These are phyloP conservation scores for Hortiboletus rubellus DNA, from an alignment of 1,284 basidiomycete species.

Conservation along the genomic window DNA sequence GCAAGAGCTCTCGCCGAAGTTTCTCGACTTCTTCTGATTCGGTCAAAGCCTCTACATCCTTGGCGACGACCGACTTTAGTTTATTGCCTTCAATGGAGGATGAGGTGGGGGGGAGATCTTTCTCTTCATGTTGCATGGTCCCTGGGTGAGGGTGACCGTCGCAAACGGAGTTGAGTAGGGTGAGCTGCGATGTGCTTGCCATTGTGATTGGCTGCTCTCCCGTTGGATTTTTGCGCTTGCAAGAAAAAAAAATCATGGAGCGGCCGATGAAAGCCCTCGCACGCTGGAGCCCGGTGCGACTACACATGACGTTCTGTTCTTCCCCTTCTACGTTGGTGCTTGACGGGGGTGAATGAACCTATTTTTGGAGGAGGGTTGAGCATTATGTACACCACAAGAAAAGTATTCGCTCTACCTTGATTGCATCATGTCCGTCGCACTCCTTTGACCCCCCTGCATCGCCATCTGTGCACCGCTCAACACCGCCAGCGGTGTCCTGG, in stretches of 20 bases:
- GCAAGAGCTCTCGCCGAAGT: constrained; percentile 9
- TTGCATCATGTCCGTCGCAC: too few species aligned
- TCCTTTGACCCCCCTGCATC: too few species aligned
- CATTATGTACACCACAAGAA: too few species aligned
- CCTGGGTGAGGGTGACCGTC: too few species aligned
- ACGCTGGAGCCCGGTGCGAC: background rate
- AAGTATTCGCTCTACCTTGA: too few species aligned
- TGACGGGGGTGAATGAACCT: too few species aligned
- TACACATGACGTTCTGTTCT: background rate
- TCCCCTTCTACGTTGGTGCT: too few species aligned
- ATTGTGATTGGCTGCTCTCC: background rate
- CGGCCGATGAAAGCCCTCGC: background rate
- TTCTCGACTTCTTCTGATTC: constrained; percentile 3
- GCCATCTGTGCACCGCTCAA: background rate
- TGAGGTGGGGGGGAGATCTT: too few species aligned
- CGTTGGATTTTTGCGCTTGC: background rate
- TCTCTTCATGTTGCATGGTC: background rate
- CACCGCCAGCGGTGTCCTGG: background rate
- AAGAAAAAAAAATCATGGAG: too few species aligned
- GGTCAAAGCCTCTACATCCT: background rate
- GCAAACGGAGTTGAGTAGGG: background rate
- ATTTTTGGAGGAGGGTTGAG: too few species aligned
- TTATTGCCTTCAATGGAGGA: too few species aligned
- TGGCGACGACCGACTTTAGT: too few species aligned
- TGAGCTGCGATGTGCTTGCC: background rate